These are phyloP conservation scores for Wallacemonas sp. DNA, from an alignment of 208 protist species.

Conservation along the genomic window DNA sequence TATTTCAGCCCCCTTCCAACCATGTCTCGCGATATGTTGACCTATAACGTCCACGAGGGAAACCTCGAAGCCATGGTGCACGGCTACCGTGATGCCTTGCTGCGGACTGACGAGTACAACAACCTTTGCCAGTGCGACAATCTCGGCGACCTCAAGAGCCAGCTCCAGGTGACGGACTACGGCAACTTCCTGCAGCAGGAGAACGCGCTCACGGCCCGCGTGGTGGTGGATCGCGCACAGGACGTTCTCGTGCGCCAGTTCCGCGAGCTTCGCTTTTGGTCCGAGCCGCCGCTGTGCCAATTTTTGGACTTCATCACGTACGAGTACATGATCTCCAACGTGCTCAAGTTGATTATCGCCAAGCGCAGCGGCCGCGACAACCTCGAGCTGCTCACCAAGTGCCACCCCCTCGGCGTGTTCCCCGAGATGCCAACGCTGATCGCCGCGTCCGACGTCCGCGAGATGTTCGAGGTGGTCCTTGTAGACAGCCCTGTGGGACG, in stretches of 20 bases:
- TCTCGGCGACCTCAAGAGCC: constrained; percentile 98
- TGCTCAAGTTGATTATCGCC: constrained; percentile 91
- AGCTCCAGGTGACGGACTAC: constrained; percentile 97
- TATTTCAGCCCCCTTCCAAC: constrained; percentile 1
- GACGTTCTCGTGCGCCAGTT: constrained; percentile 97
- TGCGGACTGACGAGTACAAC: constrained; percentile 95
- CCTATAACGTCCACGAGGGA: constrained; percentile 87
- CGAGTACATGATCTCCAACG: constrained; percentile 98
- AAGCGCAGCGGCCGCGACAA: constrained; percentile 82
- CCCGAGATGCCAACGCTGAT: constrained; percentile 93
- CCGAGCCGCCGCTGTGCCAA: constrained; percentile 94
- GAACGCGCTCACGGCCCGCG: constrained; percentile 84
- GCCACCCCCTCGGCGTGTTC: constrained; percentile 98
- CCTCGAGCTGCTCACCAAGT: constrained; percentile 95
- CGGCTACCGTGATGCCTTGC: constrained; percentile 92
- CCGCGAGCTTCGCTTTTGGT: constrained; percentile 93
- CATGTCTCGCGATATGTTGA: constrained; percentile 72
- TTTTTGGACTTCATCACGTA: constrained; percentile 99
- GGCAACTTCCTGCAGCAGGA: constrained; percentile 98
- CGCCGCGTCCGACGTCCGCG: constrained; percentile 87
- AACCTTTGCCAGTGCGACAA: constrained; percentile 98
- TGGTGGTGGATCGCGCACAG: constrained; percentile 92
- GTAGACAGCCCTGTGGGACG: constrained; percentile 96
- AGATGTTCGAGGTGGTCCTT: constrained; percentile 98
- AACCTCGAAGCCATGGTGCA: constrained; percentile 91